Base-by-base conservation (phyloP, 2,329 filamentous ascomycete genomes). In the Teratosphaeria nubilosa region DNA sequence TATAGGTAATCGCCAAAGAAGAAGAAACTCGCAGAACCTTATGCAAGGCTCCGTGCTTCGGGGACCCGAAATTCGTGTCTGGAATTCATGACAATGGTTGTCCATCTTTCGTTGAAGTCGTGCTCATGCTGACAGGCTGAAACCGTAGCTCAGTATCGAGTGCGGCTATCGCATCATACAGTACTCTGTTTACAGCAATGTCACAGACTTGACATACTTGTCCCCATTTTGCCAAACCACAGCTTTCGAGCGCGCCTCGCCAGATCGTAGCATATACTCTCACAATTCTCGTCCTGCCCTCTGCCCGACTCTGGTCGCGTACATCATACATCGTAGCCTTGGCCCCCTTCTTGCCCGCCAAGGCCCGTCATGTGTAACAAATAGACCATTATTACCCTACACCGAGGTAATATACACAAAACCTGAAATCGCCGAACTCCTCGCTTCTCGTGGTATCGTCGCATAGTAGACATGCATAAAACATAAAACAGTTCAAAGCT, bases 381-480 rank as follows among this genome's bases (percentile, higher is more conserved):
- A 48, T 22, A n/a, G 9, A 20, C n/a, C 6, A 16, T 22, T 20
- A 10, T 48, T 22, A 10, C n/a, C 16, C 41, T 10, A 10, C n/a
- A 20, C 41, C 9, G 20, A n/a, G 9, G 4, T 48, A 48, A 22
- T 22, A 48, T 22, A 48, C 22, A 22, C n/a, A 48, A 22, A 48
- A 48, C 41, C 41, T 22, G n/a, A 48, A 48, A 20, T 48, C 41
- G 41, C 41, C 41, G 20, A 16, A 53, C 51, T 30, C 51, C 51
- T 30, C 51, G 27, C 45, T 53, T 27, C 25, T 59, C 57, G 48
- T 59, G 54, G 54, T 59, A 59, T 59, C 57, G 50, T 59, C 57
- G 57, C 32, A 54, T 31, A 41, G 51, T 56, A 56, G 2, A 24
- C 51, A n/a, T 51, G 55, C 51, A n/a, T 20, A 14, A 53, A 31